phyloP scores from a whole-genome alignment of 176 grass and related monocot genomes.

The Avena eriantha region DNA sequence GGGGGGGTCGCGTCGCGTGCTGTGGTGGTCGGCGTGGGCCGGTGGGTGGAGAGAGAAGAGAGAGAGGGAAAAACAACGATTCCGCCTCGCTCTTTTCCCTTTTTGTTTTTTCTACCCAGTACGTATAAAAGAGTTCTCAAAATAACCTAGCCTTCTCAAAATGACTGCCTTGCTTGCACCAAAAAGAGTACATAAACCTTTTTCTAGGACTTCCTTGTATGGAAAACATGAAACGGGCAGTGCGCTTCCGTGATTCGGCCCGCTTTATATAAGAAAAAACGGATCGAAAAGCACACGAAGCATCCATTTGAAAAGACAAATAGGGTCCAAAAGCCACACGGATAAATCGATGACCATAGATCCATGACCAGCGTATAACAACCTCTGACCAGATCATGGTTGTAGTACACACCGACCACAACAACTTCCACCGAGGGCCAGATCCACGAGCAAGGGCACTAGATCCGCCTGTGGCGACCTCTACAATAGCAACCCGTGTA shows the following conservation, averaged over 20 bases:
- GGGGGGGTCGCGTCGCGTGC: neutral
- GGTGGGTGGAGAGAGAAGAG: neutral
- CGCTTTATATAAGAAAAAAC: no score
- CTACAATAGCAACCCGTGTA: neutral
- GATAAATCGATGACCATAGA: neutral
- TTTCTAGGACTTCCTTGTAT: neutral
- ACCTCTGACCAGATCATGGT: neutral
- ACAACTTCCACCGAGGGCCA: neutral
- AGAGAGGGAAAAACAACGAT: neutral
- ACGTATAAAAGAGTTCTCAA: neutral
- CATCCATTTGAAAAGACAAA: neutral
- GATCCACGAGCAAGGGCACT: neutral
- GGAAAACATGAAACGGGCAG: neutral
- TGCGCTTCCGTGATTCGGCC: no score
- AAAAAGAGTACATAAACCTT: neutral
- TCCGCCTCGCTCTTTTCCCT: neutral
- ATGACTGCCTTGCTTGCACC: neutral
- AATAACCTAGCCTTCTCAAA: neutral
- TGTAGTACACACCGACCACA: neutral
- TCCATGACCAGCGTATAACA: neutral
- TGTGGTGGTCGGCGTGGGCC: conserved; percentile 27
- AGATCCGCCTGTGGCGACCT: neutral
- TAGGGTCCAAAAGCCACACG: neutral
- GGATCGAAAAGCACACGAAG: neutral
- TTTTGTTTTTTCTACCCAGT: neutral